Evolutionary conservation across 139 green algal species (phyloP).

Genomic region (Volvox reticuliferus): DNA sequence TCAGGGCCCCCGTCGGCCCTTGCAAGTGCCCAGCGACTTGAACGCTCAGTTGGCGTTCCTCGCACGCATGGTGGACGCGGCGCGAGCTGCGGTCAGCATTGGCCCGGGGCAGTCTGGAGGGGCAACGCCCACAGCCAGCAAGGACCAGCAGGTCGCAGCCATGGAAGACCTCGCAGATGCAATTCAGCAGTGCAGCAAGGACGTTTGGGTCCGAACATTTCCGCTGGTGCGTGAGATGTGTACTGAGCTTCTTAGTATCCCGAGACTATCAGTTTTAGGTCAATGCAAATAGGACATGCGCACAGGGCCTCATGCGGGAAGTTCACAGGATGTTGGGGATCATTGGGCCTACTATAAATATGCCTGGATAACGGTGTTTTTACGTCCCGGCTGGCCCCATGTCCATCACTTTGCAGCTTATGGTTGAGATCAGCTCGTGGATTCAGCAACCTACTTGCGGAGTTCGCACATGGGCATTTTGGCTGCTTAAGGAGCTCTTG

Average conservation of each 20-base stretch:
- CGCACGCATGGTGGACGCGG: constrained; percentile 23
- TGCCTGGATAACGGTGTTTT: neutral
- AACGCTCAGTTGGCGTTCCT: constrained; percentile 14
- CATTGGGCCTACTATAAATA: too few relatives aligned
- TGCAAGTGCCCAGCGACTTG: neutral
- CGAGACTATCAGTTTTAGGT: too few relatives aligned
- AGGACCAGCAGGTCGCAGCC: neutral
- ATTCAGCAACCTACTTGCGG: neutral
- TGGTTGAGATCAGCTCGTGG: constrained; percentile 35
- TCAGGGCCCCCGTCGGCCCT: neutral
- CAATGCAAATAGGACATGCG: too few relatives aligned
- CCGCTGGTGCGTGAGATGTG: constrained; percentile 18
- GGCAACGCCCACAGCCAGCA: neutral
- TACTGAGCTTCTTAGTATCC: too few relatives aligned
- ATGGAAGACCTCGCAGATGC: constrained; percentile 33
- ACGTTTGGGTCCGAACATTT: constrained; percentile 29
- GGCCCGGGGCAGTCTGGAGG: neutral
- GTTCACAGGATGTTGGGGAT: too few relatives aligned
- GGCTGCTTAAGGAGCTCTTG: constrained; percentile 29
- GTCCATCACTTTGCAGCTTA: neutral
- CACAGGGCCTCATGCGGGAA: too few relatives aligned
- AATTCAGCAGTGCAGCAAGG: neutral
- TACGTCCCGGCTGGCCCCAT: neutral
- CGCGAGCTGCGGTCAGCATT: neutral
- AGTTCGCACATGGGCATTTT: neutral